These are phyloP conservation scores for Bipolaris sorokiniana DNA, from an alignment of 2,329 filamentous ascomycete genomes.

Conservation along the genomic window DNA sequence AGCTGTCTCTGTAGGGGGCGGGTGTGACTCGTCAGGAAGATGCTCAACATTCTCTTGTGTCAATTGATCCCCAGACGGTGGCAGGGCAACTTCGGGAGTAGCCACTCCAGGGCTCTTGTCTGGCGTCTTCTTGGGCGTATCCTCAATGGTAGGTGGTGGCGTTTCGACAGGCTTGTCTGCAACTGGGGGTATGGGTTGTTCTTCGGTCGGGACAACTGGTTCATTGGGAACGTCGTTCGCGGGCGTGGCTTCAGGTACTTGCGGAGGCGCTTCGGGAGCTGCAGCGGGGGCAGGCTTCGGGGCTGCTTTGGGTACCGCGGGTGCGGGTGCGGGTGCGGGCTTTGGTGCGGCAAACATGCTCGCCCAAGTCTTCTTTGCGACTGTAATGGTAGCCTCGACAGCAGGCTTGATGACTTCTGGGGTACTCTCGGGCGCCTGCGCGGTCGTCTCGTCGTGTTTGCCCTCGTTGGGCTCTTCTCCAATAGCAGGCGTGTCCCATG, in stretches of 20 bases:
- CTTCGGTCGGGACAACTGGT: slow-evolving; percentile 48
- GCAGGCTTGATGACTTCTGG: slow-evolving; percentile 28
- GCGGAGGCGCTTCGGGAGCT: slow-evolving; percentile 47
- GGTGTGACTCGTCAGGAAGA: slow-evolving; percentile 79
- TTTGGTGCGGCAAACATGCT: slow-evolving; percentile 60
- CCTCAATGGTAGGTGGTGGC: slow-evolving; percentile 35
- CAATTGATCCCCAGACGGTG: slow-evolving; percentile 78
- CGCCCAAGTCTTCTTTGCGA: slow-evolving; percentile 60
- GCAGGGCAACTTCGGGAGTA: slow-evolving; percentile 59
- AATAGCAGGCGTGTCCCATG: slow-evolving; percentile 60
- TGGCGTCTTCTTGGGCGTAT: slow-evolving; percentile 37
- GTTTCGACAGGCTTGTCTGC: slow-evolving; percentile 47
- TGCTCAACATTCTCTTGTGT: slow-evolving; percentile 93
- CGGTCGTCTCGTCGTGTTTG: slow-evolving; percentile 32
- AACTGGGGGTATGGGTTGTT: slow-evolving; percentile 47
- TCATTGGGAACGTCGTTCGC: slow-evolving; percentile 50
- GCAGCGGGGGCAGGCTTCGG: slow-evolving; percentile 42
- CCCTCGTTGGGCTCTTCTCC: slow-evolving; percentile 28
- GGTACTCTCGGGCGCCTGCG: slow-evolving; percentile 23
- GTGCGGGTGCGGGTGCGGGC: slow-evolving; percentile 57
- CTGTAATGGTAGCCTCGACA: slow-evolving; percentile 37
- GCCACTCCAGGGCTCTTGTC: slow-evolving; percentile 56
- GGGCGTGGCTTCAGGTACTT: slow-evolving; percentile 44
- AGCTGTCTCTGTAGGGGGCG: slow-evolving; percentile 78
- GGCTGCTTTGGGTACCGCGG: slow-evolving; percentile 45